phyloP scores from a whole-genome alignment of 139 green algal species.

The Chlorella sp. region DNA sequence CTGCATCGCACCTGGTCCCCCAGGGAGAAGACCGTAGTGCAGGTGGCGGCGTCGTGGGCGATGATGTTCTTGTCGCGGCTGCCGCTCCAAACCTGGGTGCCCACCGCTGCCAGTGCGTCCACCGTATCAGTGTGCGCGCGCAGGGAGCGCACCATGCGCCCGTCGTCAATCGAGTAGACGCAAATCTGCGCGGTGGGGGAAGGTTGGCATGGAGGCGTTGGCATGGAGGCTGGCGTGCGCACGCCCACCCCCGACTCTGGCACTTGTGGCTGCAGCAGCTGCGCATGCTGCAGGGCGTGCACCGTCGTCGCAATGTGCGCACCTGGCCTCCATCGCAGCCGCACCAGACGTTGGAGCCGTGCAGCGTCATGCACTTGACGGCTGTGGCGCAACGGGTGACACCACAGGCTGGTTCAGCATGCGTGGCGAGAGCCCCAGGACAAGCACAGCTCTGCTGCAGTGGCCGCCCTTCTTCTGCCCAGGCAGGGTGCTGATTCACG shows the following conservation, averaged over 20 bases:
- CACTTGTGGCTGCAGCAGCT: constrained; percentile 7
- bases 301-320: no score
- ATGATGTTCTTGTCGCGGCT: constrained; percentile 40
- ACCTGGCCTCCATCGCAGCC: constrained; percentile 42
- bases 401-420: no score
- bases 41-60: constrained; percentile 26
- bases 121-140: constrained; percentile 34
- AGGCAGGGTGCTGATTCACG: no score
- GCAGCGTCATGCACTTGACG: constrained; percentile 24
- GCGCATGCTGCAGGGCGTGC: no score
- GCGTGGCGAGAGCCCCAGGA: no score
- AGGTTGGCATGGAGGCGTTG: background rate
- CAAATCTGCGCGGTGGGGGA: background rate
- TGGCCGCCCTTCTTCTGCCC: no score
- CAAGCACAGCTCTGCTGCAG: no score
- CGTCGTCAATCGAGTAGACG: constrained; percentile 10
- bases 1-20: constrained; percentile 29
- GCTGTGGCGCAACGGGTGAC: no score
- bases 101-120: constrained; percentile 29
- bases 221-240: background rate
- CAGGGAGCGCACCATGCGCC: constrained; percentile 3
- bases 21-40: constrained; percentile 32
- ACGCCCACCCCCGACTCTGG: background rate
- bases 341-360: constrained; percentile 28
- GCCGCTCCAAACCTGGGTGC: constrained; percentile 42